These are phyloP conservation scores for Macaranga tanarius DNA, from an alignment of 441 rosid genomes.

Conservation along the genomic window DNA sequence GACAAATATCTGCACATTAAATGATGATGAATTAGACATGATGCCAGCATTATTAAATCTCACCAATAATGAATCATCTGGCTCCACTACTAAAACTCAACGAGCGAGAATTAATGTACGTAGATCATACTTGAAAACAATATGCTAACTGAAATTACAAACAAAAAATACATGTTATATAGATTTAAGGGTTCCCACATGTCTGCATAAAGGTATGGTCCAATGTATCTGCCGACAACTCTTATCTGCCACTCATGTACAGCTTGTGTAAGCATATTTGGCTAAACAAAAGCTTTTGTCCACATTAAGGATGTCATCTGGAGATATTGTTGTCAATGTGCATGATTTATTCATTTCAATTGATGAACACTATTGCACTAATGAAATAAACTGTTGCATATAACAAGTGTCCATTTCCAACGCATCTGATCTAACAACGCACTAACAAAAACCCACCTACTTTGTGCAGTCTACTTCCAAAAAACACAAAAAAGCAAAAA, in stretches of 20 bases:
- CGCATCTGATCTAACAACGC: background rate
- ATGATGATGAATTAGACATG: no score
- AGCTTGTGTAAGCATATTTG: background rate
- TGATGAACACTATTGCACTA: background rate
- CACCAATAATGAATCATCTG: background rate
- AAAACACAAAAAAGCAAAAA: no score
- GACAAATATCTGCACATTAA: no score
- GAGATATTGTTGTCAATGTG: background rate
- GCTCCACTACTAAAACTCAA: background rate
- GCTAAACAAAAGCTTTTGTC: background rate
- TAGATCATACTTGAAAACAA: background rate
- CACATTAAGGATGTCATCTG: background rate
- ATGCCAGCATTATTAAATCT: background rate
- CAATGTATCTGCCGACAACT: constrained; percentile 5
- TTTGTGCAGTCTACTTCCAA: background rate
- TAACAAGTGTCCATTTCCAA: background rate
- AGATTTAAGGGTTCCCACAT: background rate
- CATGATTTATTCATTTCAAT: background rate
- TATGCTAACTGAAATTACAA: background rate
- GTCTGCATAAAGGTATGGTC: background rate
- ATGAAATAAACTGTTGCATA: background rate
- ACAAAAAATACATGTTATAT: background rate
- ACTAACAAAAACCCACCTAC: background rate
- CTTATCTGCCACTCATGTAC: constrained; percentile 16
- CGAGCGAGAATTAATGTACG: background rate